Base-by-base conservation (phyloP, 768 basidiomycete genomes). In the Sporobolomyces phaffii region DNA sequence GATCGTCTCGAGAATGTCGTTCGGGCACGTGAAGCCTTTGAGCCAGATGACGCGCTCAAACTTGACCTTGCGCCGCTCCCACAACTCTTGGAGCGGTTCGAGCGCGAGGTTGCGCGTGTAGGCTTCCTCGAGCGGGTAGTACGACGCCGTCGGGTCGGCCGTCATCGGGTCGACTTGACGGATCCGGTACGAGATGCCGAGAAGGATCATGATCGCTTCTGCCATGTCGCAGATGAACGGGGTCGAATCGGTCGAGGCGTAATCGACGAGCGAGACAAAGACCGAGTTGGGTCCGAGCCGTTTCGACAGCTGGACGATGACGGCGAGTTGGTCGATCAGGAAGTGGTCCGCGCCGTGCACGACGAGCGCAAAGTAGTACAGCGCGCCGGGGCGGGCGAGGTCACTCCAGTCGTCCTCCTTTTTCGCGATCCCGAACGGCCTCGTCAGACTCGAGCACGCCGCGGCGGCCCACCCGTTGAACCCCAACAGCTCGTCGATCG, bases 321-420 rank as follows among this genome's bases (percentile, higher is more conserved):
- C 90, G 24, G 96, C 91, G 50, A 99, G 86, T 77, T 99, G 96
- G 80, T 98, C 96, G 71, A 97, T 90, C 60, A 98, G 85, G 80
- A 99, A 99, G 77, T 99, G 96, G 81, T 99, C 96, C 3, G 96
- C 96, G 5, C 91, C 94, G 78, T 99, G 94, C 49, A 99, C 89
- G 70, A 93, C 85, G 73, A 98, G 88, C 62, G 91, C 93, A 69
- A 99, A 84, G 77, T 87, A 99, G 81, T 97, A 99, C 22, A 97
- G 82, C 72, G 88, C 86, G 73, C 90, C 86, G 59, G 87, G 84
- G 38, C 82, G 82, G 29, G 87, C 85, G 68, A 99, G 86, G 78
- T 93, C 92, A 73, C 91, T 89, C 77, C 91, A 98, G 24, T 88
- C 83, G 71, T 88, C 85, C 60, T 93, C 86, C 51, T 62, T 60